Base-by-base conservation (phyloP, 2,329 filamentous ascomycete genomes). In the Aciculosporium take region DNA sequence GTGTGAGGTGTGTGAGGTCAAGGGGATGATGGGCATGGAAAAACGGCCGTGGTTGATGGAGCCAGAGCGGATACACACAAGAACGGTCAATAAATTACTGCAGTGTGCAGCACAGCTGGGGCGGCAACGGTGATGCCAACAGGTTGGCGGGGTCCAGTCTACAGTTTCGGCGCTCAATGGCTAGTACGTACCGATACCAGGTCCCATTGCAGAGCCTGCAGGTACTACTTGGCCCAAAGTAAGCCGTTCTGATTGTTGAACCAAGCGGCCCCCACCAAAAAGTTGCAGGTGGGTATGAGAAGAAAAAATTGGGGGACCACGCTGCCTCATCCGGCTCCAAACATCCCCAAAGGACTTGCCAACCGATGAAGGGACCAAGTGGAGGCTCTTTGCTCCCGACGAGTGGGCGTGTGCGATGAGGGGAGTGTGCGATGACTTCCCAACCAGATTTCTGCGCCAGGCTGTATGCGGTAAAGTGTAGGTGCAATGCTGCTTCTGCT, bases 171-270 rank as follows among this genome's bases (percentile, higher is more conserved):
- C 21, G 31, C 17, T n/a, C 20, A n/a, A 12, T 13, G 24, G 6
- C 24, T 12, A 17, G 38, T 32, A 37, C 30, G 43, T 45, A 45
- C 40, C 27, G 29, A 24, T 43, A 27, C 43, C 31, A 24, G 8
- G 6, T 20, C 17, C 36, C 15, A 28, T 23, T 30, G 36, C 25
- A 30, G 36, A 38, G 34, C 21, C 21, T 37, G 23, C 15, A 25
- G 13, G 34, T 12, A 13, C 15, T 27, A 10, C 7, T 12, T 28
- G 4, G 27, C n/a, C n/a, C n/a, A n/a, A 10, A 8, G 24, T 13
- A 13, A n/a, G 32, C 33, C 44, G 41, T 48, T 42, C 53, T 49
- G 55, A 58, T 59, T 59, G 57, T 60, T 60, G 57, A 60, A 60
- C 56, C 40, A 32, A 49, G 40, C n/a, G 20, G 56, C 49, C 56